Conservation (phyloP, 1,139 yeast genomes). For the Protomyces pachydermus region DNA sequence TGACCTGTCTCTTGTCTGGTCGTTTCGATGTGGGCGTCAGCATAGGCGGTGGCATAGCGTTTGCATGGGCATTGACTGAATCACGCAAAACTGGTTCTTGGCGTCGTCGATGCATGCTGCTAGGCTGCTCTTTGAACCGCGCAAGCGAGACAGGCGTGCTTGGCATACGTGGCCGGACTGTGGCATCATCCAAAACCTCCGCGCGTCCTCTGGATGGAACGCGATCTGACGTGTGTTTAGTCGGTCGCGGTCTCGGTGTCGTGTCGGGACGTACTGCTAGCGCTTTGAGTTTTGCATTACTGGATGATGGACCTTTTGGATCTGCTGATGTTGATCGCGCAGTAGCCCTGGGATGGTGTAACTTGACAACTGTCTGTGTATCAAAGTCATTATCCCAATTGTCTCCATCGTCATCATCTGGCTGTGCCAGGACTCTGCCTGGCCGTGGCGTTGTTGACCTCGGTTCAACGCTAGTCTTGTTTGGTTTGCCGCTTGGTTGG, state of each 20-base stretch:
- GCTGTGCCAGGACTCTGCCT: not conserved
- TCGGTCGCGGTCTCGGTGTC: not conserved
- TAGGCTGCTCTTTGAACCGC: not conserved
- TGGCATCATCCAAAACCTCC: not conserved
- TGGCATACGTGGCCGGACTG: not conserved
- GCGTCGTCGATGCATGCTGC: not conserved
- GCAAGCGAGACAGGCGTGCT: not conserved
- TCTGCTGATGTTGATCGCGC: not conserved
- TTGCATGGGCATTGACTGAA: not conserved
- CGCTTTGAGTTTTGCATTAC: not conserved
- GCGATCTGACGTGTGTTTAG: not conserved
- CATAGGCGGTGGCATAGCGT: not conserved
- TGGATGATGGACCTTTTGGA: not conserved
- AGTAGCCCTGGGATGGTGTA: not conserved
- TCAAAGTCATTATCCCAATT: constrained; percentile 32
- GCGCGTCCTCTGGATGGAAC: not conserved
- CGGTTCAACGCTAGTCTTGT: not conserved
- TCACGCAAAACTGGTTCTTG: not conserved
- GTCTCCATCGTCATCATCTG: constrained; percentile 18
- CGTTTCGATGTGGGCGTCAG: not conserved
- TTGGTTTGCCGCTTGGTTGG: not conserved
- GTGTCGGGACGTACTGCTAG: not conserved
- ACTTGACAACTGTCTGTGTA: constrained; percentile 2
- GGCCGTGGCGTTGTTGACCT: not conserved
- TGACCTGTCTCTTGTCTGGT: not conserved